Conservation (phyloP, 2,329 filamentous ascomycete species). For the Samsoniella hepiali region DNA sequence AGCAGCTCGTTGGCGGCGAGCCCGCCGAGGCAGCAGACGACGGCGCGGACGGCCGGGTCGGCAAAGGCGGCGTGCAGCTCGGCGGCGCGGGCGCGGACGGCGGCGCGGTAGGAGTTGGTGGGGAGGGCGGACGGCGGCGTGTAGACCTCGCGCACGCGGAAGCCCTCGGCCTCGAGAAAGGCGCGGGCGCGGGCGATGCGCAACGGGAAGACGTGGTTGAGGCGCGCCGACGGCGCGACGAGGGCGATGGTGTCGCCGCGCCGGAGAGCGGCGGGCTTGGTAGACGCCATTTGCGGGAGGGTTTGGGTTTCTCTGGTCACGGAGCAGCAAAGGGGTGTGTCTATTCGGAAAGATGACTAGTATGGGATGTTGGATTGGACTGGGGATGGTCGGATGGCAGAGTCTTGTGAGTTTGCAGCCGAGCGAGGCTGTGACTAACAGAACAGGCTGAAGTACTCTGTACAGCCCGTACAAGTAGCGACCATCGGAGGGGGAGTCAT, state of each 20-base stretch:
- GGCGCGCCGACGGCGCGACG: slow-evolving; percentile 38
- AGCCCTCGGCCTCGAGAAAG: slow-evolving; percentile 33
- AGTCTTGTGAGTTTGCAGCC: neutral
- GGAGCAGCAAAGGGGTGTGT: too few species aligned
- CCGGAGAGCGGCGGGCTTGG: slow-evolving; percentile 24
- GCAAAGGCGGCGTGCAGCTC: slow-evolving; percentile 39
- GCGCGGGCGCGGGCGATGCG: slow-evolving; percentile 31
- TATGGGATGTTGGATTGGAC: neutral
- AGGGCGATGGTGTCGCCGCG: slow-evolving; percentile 39
- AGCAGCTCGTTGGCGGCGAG: slow-evolving; percentile 39
- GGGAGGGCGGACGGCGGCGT: neutral
- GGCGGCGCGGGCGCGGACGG: slow-evolving; percentile 31
- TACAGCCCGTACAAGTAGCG: neutral
- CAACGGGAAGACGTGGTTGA: slow-evolving; percentile 31
- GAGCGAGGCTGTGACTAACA: neutral
- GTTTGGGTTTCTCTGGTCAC: too few species aligned
- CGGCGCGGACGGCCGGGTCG: slow-evolving; percentile 33
- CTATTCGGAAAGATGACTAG: too few species aligned
- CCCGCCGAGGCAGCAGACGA: slow-evolving; percentile 41
- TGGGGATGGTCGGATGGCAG: neutral
- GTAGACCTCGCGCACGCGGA: slow-evolving; percentile 33
- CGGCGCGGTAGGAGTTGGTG: neutral
- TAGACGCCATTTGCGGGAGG: neutral
- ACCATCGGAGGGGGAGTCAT: neutral
- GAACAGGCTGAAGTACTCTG: neutral